Evolutionary conservation across 208 protist genomes (phyloP).

Genomic region (Wallacemonas rigidus): DNA sequence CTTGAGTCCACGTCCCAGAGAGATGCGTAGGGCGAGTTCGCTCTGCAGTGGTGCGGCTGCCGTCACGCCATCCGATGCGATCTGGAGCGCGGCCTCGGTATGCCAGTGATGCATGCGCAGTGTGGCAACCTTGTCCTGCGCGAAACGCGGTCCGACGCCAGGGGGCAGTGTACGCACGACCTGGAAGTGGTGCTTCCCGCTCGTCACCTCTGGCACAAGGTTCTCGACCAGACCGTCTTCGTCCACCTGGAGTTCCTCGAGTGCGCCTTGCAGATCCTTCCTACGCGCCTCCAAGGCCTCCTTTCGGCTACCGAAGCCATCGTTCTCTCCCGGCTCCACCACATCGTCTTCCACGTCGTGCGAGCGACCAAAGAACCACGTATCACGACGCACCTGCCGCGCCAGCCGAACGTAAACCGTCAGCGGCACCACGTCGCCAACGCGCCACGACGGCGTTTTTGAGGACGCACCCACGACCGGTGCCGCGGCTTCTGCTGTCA

Average conservation of each 20-base stretch:
- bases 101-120: slow-evolving; percentile 26
- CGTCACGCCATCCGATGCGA: not conserved
- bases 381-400: slow-evolving; percentile 21
- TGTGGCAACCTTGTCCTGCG: slow-evolving; percentile 43
- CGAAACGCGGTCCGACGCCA: slow-evolving; percentile 53
- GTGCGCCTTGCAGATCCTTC: slow-evolving; percentile 12
- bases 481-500: not conserved
- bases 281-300: not conserved
- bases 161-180: slow-evolving; percentile 47
- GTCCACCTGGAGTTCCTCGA: slow-evolving; percentile 14
- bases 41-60: slow-evolving; percentile 32
- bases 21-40: slow-evolving; percentile 60
- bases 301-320: slow-evolving; percentile 9
- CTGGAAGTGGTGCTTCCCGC: slow-evolving; percentile 38
- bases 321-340: slow-evolving; percentile 16
- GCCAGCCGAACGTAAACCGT: slow-evolving; percentile 62
- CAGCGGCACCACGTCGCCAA: slow-evolving; percentile 63
- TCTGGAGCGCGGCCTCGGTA: slow-evolving; percentile 18
- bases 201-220: not conserved
- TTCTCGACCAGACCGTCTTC: slow-evolving; percentile 20
- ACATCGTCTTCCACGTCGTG: slow-evolving; percentile 26
- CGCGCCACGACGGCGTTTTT: slow-evolving; percentile 2
- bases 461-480: not conserved
- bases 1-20: slow-evolving; percentile 49
- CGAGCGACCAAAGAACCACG: slow-evolving; percentile 24